Base-by-base conservation (phyloP, 2,329 filamentous ascomycete species). In the Trichophyton benhamiae region DNA sequence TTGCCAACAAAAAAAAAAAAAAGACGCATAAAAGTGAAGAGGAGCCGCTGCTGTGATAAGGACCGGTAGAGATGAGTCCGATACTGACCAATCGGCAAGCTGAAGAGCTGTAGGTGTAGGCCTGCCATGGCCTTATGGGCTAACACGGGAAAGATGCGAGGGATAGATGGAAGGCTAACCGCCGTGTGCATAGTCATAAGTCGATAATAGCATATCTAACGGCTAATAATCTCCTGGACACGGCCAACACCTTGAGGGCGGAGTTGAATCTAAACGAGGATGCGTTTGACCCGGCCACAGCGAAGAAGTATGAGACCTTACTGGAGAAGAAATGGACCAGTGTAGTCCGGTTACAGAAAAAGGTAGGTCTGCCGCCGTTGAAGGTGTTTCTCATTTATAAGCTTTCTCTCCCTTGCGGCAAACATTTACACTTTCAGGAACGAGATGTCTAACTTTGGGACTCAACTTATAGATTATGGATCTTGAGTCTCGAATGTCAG, bases 311-410 rank as follows among this genome's bases (percentile, higher is more conserved):
- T 77, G 91, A 96, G 75, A 88, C 89, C 1, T 76, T 97, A 30
- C 77, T 97, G 67, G 92, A 97, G 80, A 96, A 96, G 83, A 97
- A 97, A 79, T 97, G 92, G 92, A 97, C 92, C 20, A 94, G 90
- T 69, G 88, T 97, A 30, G 91, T 96, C 69, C 83, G 92, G 64
- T 76, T 97, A 74, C 92, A 97, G 77, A 96, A 96, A 76, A 97
- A 96, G 88, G 89, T 88, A 75, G 58, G 75, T 57, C 30, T 8
- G 13, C 27, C 13, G 33, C 33, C 33, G 11, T 38, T 38, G 33
- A 38, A 38, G 33, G 33, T 3, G 9, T 13, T 13, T 38, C 33
- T 38, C 33, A 38, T 38, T 38, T 13, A 3, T 33, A 15, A 25
- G 27, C 9, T 57, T 41, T n/a, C 33, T 11, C 25, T 41, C 53